phyloP scores from a whole-genome alignment of 306 rosid species.

The Prunus mongolica region DNA sequence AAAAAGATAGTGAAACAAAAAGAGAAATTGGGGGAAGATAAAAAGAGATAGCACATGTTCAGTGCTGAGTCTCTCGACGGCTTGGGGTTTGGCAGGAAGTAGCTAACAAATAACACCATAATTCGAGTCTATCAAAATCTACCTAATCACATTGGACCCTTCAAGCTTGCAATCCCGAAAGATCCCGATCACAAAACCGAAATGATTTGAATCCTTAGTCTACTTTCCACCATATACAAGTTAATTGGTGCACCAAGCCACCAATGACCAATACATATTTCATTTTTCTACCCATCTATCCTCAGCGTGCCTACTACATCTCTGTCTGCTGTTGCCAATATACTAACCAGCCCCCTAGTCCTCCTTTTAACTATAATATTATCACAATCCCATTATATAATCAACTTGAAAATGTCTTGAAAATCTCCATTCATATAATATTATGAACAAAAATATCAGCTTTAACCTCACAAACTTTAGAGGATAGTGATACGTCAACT shows the following conservation, averaged over 20 bases:
- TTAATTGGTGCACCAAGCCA: neutral
- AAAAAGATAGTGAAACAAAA: neutral
- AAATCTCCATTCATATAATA: neutral
- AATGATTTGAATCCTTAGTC: neutral
- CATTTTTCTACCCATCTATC: neutral
- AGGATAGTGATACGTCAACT: neutral
- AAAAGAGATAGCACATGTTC: neutral
- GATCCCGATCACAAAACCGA: neutral
- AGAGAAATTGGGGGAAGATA: neutral
- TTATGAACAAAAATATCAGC: neutral
- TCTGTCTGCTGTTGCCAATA: neutral
- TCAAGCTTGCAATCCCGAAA: neutral
- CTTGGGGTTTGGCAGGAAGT: neutral
- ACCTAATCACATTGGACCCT: neutral
- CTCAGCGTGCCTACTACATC: neutral
- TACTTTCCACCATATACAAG: neutral
- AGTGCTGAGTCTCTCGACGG: neutral
- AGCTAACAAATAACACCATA: neutral
- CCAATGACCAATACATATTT: neutral
- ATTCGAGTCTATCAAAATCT: neutral
- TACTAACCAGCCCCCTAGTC: neutral
- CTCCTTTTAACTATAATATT: neutral
- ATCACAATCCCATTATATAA: neutral
- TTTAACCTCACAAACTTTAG: slow-evolving; percentile 9
- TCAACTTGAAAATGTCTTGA: neutral